Evolutionary conservation across 331 rosid genomes (phyloP), one percentile per base, ranked within the genome.

Genomic region (Spiraea crenata): DNA sequence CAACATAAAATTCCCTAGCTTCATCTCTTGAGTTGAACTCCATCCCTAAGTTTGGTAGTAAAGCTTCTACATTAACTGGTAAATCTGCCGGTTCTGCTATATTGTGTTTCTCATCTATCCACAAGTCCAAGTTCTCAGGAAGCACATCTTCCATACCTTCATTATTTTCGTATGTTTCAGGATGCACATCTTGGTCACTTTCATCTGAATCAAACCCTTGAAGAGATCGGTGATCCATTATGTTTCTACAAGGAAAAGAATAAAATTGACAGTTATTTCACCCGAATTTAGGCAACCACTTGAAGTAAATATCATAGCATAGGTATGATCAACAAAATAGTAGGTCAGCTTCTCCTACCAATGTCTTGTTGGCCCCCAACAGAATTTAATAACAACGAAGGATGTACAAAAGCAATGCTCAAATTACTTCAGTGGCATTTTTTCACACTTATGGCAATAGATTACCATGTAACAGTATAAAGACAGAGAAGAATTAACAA

Each of bases 11-110:
- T 65, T 86, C 95, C 72, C 91, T 82, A 67, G 91, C 96, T 77
- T 85, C 89, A 56, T 90, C 96, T 81, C 91, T 82, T 74, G 96
- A 76, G 69, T 81, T 77, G 79, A 90, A 90, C 84, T 85, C 85
- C 93, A 90, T 85, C 67, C 82, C 93, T 66, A 80, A 67, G 58
- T 80, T 72, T 13, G 91, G 91, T 51, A 82, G 89, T 79, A 74
- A 76, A 72, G 77, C 76, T 71, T 78, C 85, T 58, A 65, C 79
- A 82, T 75, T 81, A 55, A 55, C 62, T 40, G 80, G 78, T 19
- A 68, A 47, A 82, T 71, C 77, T 40, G 62, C 59, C 12, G 84
- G 88, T 47, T 86, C 88, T 4, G 55, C 74, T 47, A 73, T 65
- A 74, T 47, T 74, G 15, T 79, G 84, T 74, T 75, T 87, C 50